Percentiles rank a stretch among this genome's conserved stretches.
These are phyloP conservation scores for Paulownia fortunei DNA, from an alignment of 257 asterid species.

Conservation along the genomic window DNA sequence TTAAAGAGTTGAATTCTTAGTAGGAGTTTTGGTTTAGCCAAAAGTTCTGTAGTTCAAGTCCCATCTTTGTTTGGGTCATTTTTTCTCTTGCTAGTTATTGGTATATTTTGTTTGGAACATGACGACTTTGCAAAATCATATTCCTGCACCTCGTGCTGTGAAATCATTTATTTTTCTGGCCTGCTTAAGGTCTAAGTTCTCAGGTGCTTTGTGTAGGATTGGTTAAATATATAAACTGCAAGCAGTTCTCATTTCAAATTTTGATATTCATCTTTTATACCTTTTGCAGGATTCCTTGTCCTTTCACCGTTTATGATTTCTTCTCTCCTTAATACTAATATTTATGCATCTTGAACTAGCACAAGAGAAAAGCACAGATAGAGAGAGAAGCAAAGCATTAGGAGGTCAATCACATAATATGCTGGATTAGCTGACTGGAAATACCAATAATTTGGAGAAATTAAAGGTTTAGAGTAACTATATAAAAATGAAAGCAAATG, in stretches of 20 bases:
- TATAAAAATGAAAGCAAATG: not conserved
- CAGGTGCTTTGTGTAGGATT: not conserved
- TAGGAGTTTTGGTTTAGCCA: not conserved
- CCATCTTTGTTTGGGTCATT: not conserved
- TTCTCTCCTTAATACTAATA: not conserved
- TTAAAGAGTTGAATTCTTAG: constrained; percentile 4
- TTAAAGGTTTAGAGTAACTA: not conserved
- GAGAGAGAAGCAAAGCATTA: not conserved
- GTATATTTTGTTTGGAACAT: constrained; percentile 12
- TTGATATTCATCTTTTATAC: not conserved
- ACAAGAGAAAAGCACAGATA: not conserved
- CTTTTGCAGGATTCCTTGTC: not conserved
- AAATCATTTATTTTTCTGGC: not conserved
- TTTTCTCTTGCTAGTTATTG: not conserved
- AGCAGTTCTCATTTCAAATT: not conserved
- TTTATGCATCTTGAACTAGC: constrained; percentile 5
- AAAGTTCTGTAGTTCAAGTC: constrained; percentile 12
- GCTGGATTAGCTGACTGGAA: constrained; percentile 17
- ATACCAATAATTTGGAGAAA: constrained; percentile 2
- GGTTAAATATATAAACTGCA: not conserved
- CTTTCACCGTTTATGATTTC: not conserved
- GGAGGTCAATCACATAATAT: not conserved
- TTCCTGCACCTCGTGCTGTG: not conserved
- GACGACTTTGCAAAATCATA: not conserved
- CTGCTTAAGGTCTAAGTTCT: not conserved